Percentiles rank a stretch among this genome's conserved stretches.
These are phyloP conservation scores for Mesembryanthemum crystallinum DNA, from an alignment of 148 eudicot genomes.

Conservation along the genomic window DNA sequence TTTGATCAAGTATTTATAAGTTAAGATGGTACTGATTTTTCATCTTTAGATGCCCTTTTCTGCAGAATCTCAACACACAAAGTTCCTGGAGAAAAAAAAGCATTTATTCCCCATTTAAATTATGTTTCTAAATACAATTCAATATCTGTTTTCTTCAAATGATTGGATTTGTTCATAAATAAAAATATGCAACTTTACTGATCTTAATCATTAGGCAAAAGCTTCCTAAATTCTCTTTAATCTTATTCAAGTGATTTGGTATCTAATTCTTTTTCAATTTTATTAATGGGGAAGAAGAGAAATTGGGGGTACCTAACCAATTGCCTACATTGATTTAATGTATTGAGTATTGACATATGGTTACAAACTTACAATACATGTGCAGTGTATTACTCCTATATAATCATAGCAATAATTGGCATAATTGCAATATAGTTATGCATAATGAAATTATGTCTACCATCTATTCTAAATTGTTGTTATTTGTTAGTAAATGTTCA, in stretches of 20 bases:
- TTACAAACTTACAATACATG: too few relatives aligned
- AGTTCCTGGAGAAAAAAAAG: constrained; percentile 9
- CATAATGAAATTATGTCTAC: too few relatives aligned
- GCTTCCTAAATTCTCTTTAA: background rate
- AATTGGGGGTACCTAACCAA: background rate
- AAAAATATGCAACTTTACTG: background rate
- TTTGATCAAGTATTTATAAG: background rate
- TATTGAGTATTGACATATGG: too few relatives aligned
- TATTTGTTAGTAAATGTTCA: too few relatives aligned
- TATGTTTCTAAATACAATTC: constrained; percentile 4
- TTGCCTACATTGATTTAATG: too few relatives aligned
- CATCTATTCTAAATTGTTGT: too few relatives aligned
- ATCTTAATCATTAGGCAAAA: constrained; percentile 9
- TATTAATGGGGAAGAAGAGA: background rate
- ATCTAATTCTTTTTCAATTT: background rate
- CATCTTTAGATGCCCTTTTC: constrained; percentile 17
- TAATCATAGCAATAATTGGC: too few relatives aligned
- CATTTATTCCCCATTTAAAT: constrained; percentile 9
- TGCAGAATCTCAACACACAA: constrained; percentile 19
- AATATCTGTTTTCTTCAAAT: constrained; percentile 19
- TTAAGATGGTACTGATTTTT: constrained; percentile 18
- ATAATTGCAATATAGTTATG: too few relatives aligned
- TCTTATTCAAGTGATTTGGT: background rate
- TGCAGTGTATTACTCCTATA: too few relatives aligned
- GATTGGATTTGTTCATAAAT: constrained; percentile 10